These are phyloP conservation scores for Thuidium tamariscinum DNA, from an alignment of 225 moss, liverwort and hornwort genomes.

Conservation along the genomic window DNA sequence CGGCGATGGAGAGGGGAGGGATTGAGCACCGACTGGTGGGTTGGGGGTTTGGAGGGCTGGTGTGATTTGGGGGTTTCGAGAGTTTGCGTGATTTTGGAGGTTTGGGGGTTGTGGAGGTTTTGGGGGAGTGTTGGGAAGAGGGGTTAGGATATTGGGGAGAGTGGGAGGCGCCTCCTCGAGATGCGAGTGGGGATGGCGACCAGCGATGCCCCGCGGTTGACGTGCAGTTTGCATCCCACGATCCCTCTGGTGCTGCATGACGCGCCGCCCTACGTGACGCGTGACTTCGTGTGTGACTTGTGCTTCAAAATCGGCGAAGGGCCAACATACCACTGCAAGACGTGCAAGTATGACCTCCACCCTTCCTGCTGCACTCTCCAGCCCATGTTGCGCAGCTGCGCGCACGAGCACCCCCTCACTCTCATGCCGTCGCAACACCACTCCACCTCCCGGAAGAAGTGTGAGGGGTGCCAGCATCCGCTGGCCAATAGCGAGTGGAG, in stretches of 20 bases:
- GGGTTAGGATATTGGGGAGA: background rate
- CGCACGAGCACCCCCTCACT: constrained; percentile 10
- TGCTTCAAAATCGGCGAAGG: constrained; percentile 14
- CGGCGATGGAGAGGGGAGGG: background rate
- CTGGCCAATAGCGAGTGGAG: constrained; percentile 18
- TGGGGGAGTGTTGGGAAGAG: background rate
- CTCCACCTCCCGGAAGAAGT: background rate
- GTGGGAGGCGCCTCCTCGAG: background rate
- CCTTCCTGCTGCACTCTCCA: constrained; percentile 19
- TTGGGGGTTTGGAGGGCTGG: background rate
- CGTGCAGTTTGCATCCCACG: constrained; percentile 25
- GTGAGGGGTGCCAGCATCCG: background rate
- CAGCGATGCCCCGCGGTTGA: constrained; percentile 11
- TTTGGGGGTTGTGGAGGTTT: background rate
- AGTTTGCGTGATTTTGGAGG: too few species aligned
- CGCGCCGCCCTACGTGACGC: constrained; percentile 2
- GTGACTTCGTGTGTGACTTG: constrained; percentile 17
- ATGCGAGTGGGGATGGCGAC: background rate
- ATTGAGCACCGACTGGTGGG: background rate
- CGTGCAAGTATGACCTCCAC: constrained; percentile 33
- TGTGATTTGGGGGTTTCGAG: background rate
- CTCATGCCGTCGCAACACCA: background rate
- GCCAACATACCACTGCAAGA: constrained; percentile 29
- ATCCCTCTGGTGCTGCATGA: constrained; percentile 3
- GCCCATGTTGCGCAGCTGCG: constrained; percentile 12